Conservation (phyloP, 2,329 filamentous ascomycete species). For the Aspergillus fumigatus region DNA sequence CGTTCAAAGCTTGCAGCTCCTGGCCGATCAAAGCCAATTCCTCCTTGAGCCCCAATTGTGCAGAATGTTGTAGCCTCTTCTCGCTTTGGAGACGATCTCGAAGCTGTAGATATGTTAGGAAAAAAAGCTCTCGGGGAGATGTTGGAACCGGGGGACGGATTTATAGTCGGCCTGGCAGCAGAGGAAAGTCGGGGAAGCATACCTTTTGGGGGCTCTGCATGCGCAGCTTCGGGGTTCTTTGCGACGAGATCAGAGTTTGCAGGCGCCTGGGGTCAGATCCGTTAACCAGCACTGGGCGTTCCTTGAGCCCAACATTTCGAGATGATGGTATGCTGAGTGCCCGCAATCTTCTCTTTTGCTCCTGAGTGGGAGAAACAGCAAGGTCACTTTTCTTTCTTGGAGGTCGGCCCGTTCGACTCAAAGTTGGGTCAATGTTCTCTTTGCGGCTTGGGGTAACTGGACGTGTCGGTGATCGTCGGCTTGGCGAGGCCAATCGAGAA, state of each 20-base stretch:
- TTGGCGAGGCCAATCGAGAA: constrained; percentile 27
- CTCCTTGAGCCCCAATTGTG: constrained; percentile 64
- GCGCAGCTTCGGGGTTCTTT: constrained; percentile 65
- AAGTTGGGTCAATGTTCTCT: constrained; percentile 37
- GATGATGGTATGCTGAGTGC: constrained; percentile 50
- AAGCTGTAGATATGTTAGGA: constrained; percentile 32
- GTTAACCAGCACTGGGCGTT: constrained; percentile 29
- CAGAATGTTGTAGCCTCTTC: constrained; percentile 66
- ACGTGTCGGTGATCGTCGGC: constrained; percentile 28
- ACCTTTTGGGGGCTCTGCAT: constrained; percentile 61
- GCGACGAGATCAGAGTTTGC: constrained; percentile 58
- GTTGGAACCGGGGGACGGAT: not conserved
- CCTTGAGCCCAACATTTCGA: constrained; percentile 29
- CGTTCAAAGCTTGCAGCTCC: constrained; percentile 59
- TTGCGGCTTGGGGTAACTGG: constrained; percentile 35
- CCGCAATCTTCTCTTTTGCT: constrained; percentile 42
- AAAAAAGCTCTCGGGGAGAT: not conserved
- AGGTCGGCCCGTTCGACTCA: constrained; percentile 28
- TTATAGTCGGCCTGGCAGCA: not conserved
- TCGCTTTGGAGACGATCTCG: constrained; percentile 82
- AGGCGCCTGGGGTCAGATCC: constrained; percentile 28
- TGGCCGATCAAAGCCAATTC: constrained; percentile 77
- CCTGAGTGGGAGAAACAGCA: constrained; percentile 33
- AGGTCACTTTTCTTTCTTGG: constrained; percentile 29
- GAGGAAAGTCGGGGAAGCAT: constrained; percentile 1